These are phyloP conservation scores for Arthroderma sp. DNA, from an alignment of 2,329 filamentous ascomycete species.

Conservation along the genomic window DNA sequence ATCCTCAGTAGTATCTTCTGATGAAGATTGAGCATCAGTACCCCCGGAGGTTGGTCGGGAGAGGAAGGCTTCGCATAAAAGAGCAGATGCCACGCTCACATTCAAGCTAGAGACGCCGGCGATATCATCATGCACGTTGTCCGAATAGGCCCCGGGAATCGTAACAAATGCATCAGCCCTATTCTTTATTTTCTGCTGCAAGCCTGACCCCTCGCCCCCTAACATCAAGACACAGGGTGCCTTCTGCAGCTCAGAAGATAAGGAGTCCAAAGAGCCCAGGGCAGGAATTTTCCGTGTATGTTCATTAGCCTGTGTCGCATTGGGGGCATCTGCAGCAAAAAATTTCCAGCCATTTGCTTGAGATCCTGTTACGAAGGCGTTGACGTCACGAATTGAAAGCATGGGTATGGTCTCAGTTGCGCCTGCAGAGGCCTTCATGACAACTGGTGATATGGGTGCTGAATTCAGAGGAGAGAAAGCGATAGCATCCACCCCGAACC, in stretches of 20 bases:
- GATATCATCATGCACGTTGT: conserved; percentile 25
- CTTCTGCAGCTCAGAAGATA: conserved; percentile 34
- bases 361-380: conserved; percentile 58
- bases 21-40: neutral
- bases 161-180: conserved; percentile 53
- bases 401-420: conserved; percentile 70
- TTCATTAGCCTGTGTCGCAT: conserved; percentile 19
- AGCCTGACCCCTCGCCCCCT: conserved; percentile 67
- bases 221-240: conserved; percentile 68
- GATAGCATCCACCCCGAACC: conserved; percentile 78
- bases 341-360: conserved; percentile 65
- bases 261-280: conserved; percentile 7
- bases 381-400: conserved; percentile 55
- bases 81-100: conserved; percentile 73
- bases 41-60: conserved; percentile 17
- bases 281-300: conserved; percentile 24
- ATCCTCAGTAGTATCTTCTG: neutral
- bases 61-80: conserved; percentile 45
- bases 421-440: conserved; percentile 78
- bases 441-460: conserved; percentile 61
- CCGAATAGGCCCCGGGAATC: conserved; percentile 45
- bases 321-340: conserved; percentile 56
- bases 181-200: conserved; percentile 52
- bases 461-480: conserved; percentile 62
- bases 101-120: conserved; percentile 76